Evolutionary conservation across 495 filamentous ascomycete genomes (phyloP).

Genomic region (Chlorociboria aeruginascens): DNA sequence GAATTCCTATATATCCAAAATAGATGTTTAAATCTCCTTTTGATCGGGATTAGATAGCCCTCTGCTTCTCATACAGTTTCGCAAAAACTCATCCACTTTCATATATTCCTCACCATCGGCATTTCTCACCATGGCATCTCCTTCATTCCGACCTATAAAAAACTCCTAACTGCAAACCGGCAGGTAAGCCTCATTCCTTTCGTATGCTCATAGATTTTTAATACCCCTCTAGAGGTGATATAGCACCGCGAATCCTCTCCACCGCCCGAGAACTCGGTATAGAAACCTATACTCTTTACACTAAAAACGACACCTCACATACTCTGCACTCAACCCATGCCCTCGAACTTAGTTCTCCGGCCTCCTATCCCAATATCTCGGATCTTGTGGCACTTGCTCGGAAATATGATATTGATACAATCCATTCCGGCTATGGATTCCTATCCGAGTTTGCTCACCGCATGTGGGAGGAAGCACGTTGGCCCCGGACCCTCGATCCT

Average conservation of each 20-base stretch:
- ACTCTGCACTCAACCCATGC: constrained; percentile 34
- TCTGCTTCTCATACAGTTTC: too few species aligned
- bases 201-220: neutral
- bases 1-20: neutral
- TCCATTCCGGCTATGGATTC: constrained; percentile 55
- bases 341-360: constrained; percentile 34
- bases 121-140: neutral
- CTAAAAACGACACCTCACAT: constrained; percentile 40
- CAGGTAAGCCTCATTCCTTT: constrained; percentile 10
- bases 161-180: constrained; percentile 48
- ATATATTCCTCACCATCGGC: too few species aligned
- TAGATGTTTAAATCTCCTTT: neutral
- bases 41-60: too few species aligned
- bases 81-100: too few species aligned
- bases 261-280: constrained; percentile 42
- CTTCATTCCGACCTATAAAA: constrained; percentile 31
- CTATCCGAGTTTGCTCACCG: constrained; percentile 41
- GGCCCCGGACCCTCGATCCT: constrained; percentile 43
- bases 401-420: constrained; percentile 38
- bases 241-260: constrained; percentile 45
- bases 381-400: constrained; percentile 32
- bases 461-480: constrained; percentile 39
- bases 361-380: constrained; percentile 38
- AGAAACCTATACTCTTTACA: constrained; percentile 42
- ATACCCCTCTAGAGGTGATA: constrained; percentile 38